Percentiles rank a stretch among this genome's conserved stretches.
phyloP scores from a whole-genome alignment of 768 basidiomycete genomes.

The Pleurotus sapidus region DNA sequence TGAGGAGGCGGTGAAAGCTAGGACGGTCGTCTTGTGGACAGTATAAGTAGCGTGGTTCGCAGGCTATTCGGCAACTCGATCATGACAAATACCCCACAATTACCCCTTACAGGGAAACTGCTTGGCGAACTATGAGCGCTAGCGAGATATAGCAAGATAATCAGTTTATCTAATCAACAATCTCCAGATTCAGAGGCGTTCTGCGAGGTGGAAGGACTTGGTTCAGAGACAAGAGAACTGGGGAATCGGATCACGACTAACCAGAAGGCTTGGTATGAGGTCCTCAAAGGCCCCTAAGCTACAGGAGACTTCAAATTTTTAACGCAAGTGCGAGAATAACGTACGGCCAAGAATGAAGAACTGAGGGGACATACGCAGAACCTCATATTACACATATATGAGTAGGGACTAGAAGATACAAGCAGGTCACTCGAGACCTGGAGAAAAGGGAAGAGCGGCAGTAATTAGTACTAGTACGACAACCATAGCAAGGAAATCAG shows the following conservation, averaged over 20 bases:
- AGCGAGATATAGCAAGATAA: background rate
- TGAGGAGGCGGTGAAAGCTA: background rate
- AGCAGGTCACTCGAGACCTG: background rate
- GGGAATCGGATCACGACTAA: too few species aligned
- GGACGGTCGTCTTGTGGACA: background rate
- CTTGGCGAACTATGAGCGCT: background rate
- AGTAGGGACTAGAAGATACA: constrained; percentile 5
- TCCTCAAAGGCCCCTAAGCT: too few species aligned
- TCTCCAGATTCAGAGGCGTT: background rate
- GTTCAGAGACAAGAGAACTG: too few species aligned
- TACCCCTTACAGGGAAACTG: constrained; percentile 5
- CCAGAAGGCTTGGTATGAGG: too few species aligned
- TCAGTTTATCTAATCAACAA: constrained; percentile 4
- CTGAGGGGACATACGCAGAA: background rate
- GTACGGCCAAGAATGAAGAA: background rate
- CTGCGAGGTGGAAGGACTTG: too few species aligned
- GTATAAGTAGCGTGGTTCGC: background rate
- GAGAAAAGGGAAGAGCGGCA: background rate
- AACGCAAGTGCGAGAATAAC: background rate
- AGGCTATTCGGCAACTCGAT: constrained; percentile 1
- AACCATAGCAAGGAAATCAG: constrained; percentile 4
- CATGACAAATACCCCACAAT: constrained; percentile 10
- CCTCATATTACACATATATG: background rate
- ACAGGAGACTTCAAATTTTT: background rate
- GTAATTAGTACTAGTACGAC: constrained; percentile 7